phyloP scores from a whole-genome alignment of 306 rosid species.

The Vigna nakashimae region DNA sequence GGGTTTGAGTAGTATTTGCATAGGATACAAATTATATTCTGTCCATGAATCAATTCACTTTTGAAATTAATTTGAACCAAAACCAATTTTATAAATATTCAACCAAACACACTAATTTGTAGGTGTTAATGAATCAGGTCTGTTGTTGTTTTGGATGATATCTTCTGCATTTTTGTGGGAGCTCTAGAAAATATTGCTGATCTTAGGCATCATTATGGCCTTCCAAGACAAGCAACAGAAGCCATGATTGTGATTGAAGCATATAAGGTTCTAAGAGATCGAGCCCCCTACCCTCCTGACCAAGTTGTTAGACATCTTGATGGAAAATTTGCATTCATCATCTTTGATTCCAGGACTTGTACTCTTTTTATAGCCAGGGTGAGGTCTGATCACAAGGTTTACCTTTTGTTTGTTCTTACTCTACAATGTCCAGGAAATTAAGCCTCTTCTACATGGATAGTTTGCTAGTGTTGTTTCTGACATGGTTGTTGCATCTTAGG shows the following conservation, averaged over 20 bases:
- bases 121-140: conserved; percentile 46
- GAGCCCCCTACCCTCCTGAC: conserved; percentile 74
- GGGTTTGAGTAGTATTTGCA: not conserved
- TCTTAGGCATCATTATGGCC: conserved; percentile 65
- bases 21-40: not conserved
- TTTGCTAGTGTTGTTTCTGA: conserved; percentile 8
- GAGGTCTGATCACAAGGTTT: conserved; percentile 21
- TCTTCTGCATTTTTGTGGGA: conserved; percentile 65
- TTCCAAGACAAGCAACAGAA: conserved; percentile 67
- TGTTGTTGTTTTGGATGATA: conserved; percentile 55
- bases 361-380: conserved; percentile 65
- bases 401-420: not conserved
- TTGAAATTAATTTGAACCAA: not conserved
- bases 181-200: conserved; percentile 51
- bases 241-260: conserved; percentile 72
- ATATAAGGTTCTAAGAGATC: conserved; percentile 61
- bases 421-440: not conserved
- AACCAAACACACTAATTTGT: not conserved
- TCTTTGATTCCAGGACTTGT: conserved; percentile 57
- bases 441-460: not conserved
- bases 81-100: not conserved
- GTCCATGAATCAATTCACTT: not conserved
- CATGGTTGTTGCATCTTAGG: conserved; percentile 45
- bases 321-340: conserved; percentile 64
- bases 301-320: conserved; percentile 68